A percentile compares a stretch with the other conserved stretches of the same genome.
Conservation (phyloP, 257 asterid genomes). For the Eustoma russellianum region DNA sequence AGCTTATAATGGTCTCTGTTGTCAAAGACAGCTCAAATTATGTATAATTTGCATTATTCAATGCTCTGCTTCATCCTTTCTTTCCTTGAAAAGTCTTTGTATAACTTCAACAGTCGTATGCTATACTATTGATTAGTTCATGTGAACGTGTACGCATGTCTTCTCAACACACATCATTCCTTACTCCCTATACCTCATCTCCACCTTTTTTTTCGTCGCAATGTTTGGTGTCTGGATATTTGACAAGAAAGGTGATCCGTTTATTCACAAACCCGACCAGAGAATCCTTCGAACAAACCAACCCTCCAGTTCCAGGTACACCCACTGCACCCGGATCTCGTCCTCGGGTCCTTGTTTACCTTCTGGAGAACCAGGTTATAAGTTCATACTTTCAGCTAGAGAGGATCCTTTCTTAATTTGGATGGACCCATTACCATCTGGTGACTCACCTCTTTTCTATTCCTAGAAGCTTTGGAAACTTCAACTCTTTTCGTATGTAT, state of each 20-base stretch:
- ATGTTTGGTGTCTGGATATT: conserved; percentile 40
- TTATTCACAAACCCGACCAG: conserved; percentile 29
- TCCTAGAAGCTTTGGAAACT: conserved; percentile 18
- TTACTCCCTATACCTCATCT: neutral
- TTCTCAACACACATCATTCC: neutral
- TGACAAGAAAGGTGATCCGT: conserved; percentile 28
- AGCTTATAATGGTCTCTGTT: too few species aligned
- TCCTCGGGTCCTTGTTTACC: conserved; percentile 23
- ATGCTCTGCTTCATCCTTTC: too few species aligned
- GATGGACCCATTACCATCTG: conserved; percentile 24
- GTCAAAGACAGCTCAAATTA: too few species aligned
- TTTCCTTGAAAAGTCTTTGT: too few species aligned
- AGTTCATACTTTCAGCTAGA: conserved; percentile 24
- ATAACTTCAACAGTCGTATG: too few species aligned
- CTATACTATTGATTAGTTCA: too few species aligned
- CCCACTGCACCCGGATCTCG: conserved; percentile 32
- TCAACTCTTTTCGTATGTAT: conserved; percentile 24
- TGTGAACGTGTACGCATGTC: too few species aligned
- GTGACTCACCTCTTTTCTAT: conserved; percentile 25
- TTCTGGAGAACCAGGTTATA: conserved; percentile 20
- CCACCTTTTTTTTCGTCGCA: neutral
- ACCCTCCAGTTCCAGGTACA: conserved; percentile 23
- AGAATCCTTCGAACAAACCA: conserved; percentile 23
- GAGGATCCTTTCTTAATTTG: conserved; percentile 16
- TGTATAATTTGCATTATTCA: too few species aligned